Conservation (phyloP, 2,329 filamentous ascomycete species). For the Microcera coccophila region DNA sequence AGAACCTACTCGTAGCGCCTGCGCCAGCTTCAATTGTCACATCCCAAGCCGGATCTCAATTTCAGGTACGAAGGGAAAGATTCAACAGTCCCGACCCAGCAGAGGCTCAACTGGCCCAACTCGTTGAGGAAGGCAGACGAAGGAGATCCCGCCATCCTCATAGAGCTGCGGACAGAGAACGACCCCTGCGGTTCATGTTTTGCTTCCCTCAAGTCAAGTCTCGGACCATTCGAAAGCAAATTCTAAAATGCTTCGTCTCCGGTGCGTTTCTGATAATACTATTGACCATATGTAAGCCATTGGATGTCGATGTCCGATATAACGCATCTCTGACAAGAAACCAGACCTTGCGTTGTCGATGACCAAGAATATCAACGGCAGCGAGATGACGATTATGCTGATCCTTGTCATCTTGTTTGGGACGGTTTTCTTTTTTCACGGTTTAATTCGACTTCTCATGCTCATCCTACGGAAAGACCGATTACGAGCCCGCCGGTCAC, state of each 20-base stretch:
- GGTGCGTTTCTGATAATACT: constrained; percentile 58
- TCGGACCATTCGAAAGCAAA: constrained; percentile 49
- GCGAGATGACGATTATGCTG: constrained; percentile 75
- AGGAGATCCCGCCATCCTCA: constrained; percentile 1
- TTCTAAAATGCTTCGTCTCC: constrained; percentile 61
- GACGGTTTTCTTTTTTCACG: constrained; percentile 77
- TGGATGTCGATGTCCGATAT: not conserved
- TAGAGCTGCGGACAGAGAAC: constrained; percentile 9
- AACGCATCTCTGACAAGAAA: not conserved
- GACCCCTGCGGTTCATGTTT: constrained; percentile 46
- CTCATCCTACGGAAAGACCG: constrained; percentile 51
- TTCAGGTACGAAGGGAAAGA: not conserved
- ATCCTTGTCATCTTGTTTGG: constrained; percentile 72
- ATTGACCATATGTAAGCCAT: constrained; percentile 61
- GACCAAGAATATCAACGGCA: constrained; percentile 58
- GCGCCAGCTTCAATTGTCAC: constrained; percentile 1
- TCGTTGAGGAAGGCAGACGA: constrained; percentile 2
- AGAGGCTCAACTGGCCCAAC: constrained; percentile 41
- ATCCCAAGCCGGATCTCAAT: constrained; percentile 1
- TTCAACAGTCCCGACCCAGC: constrained; percentile 40
- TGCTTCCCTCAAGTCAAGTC: constrained; percentile 57
- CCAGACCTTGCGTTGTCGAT: constrained; percentile 70
- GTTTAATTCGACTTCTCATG: constrained; percentile 69
- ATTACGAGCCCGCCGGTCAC: constrained; percentile 16
- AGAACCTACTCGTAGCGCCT: not conserved